These are phyloP conservation scores for Lentinula novae-zelandiae DNA, from an alignment of 1,284 basidiomycete species.

Conservation along the genomic window DNA sequence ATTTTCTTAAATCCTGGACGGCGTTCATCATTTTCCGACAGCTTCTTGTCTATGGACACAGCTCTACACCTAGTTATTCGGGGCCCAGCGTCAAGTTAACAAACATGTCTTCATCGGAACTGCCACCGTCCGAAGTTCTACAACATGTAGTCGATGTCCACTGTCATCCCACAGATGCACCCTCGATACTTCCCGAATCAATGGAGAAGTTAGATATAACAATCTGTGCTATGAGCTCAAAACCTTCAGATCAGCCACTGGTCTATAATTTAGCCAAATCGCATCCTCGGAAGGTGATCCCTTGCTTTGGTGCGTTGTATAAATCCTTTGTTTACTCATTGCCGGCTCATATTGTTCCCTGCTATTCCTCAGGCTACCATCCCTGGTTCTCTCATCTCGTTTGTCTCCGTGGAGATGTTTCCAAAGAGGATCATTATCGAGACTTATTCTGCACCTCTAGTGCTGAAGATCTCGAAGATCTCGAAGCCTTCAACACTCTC, in stretches of 20 bases:
- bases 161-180: conserved; percentile 76
- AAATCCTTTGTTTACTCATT: conserved; percentile 6
- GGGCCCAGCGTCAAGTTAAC: neutral
- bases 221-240: conserved; percentile 74
- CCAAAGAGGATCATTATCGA: conserved; percentile 67
- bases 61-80: no score
- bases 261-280: conserved; percentile 56
- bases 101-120: neutral
- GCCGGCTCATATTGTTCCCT: neutral
- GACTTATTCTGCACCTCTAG: conserved; percentile 43
- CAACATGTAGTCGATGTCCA: conserved; percentile 72
- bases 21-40: neutral
- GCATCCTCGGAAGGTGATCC: conserved; percentile 65
- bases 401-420: conserved; percentile 34
- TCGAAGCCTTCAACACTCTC: conserved; percentile 45
- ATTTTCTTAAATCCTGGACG: neutral
- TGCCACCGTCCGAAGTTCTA: conserved; percentile 41
- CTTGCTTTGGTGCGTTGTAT: conserved; percentile 63
- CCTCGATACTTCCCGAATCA: conserved; percentile 35
- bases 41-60: neutral
- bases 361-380: conserved; percentile 58
- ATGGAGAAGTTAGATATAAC: conserved; percentile 54
- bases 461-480: conserved; percentile 29
- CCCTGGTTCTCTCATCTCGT: conserved; percentile 82
- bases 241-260: conserved; percentile 55